Evolutionary conservation across 805 yeast genomes (phyloP).

Genomic region (Tetrapisispora iriomotensis): DNA sequence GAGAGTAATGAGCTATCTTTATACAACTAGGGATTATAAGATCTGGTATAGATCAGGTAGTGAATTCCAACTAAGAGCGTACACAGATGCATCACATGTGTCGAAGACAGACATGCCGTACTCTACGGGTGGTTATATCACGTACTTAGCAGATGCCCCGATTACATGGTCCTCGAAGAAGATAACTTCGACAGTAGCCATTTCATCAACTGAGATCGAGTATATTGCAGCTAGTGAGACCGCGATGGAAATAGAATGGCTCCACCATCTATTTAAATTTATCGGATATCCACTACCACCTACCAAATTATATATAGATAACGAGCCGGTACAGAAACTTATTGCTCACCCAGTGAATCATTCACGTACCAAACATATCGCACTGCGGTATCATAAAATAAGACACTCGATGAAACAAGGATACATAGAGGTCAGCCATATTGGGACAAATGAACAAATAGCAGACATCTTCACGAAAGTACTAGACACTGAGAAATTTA

Average conservation of each 20-base stretch:
- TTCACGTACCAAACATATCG: constrained; percentile 8
- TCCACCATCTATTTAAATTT: constrained; percentile 2
- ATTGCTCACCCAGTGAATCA: constrained; percentile 4
- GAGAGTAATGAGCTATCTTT: constrained; percentile 5
- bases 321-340: constrained; percentile 4
- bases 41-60: constrained; percentile 1
- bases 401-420: constrained; percentile 3
- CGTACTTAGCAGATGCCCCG: constrained; percentile 5
- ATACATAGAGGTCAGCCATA: not conserved
- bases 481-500: not conserved
- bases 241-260: constrained; percentile 5
- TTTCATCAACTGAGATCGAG: constrained; percentile 9
- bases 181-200: constrained; percentile 4
- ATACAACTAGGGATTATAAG: constrained; percentile 2
- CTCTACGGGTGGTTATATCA: constrained; percentile 9
- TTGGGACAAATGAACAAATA: constrained; percentile 4
- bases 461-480: constrained; percentile 6
- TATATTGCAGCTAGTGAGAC: constrained; percentile 8
- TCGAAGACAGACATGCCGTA: constrained; percentile 5
- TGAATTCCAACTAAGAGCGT: not conserved
- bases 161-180: constrained; percentile 11
- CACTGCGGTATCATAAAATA: constrained; percentile 4
- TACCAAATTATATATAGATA: constrained; percentile 3
- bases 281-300: not conserved
- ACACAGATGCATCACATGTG: constrained; percentile 8